Percentiles rank a stretch among this genome's conserved stretches.
phyloP scores from a whole-genome alignment of 495 filamentous ascomycete species.

The Neurospora sp. region DNA sequence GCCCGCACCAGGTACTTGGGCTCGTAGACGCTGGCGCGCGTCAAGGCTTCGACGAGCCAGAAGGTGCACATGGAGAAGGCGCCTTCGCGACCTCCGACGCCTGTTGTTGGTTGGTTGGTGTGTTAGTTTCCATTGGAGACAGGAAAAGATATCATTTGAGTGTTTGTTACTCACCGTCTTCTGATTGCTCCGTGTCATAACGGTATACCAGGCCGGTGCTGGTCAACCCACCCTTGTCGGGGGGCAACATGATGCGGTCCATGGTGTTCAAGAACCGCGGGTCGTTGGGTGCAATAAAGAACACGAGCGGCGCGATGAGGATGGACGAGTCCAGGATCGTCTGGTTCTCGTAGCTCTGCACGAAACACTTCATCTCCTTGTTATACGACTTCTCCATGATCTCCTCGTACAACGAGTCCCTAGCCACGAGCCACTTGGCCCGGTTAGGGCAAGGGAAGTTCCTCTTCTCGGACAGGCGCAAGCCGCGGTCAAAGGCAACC shows the following conservation, averaged over 20 bases:
- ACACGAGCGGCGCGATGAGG: constrained; percentile 61
- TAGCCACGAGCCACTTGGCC: constrained; percentile 46
- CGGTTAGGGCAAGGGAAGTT: constrained; percentile 60
- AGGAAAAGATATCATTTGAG: neutral
- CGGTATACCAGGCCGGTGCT: constrained; percentile 62
- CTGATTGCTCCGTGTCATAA: constrained; percentile 52
- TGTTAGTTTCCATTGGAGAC: neutral
- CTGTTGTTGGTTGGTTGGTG: constrained; percentile 23
- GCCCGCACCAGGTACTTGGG: constrained; percentile 51
- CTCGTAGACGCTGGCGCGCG: constrained; percentile 56
- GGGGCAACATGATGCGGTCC: constrained; percentile 53
- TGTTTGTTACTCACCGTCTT: constrained; percentile 42
- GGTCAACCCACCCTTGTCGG: constrained; percentile 62
- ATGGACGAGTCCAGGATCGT: constrained; percentile 61
- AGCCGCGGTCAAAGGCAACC: constrained; percentile 62
- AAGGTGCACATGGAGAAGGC: constrained; percentile 72
- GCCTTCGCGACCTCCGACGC: constrained; percentile 64
- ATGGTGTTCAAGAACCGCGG: constrained; percentile 60
- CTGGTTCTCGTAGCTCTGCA: constrained; percentile 59
- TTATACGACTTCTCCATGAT: constrained; percentile 65
- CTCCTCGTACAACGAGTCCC: constrained; percentile 59
- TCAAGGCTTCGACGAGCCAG: constrained; percentile 69
- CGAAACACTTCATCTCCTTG: constrained; percentile 50
- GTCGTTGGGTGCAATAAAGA: constrained; percentile 66
- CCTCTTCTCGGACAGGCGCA: constrained; percentile 60